Percentiles rank a stretch among this genome's conserved stretches.
Evolutionary conservation across 1,284 basidiomycete species (phyloP).

Genomic region (Sanghuangporus baumii): DNA sequence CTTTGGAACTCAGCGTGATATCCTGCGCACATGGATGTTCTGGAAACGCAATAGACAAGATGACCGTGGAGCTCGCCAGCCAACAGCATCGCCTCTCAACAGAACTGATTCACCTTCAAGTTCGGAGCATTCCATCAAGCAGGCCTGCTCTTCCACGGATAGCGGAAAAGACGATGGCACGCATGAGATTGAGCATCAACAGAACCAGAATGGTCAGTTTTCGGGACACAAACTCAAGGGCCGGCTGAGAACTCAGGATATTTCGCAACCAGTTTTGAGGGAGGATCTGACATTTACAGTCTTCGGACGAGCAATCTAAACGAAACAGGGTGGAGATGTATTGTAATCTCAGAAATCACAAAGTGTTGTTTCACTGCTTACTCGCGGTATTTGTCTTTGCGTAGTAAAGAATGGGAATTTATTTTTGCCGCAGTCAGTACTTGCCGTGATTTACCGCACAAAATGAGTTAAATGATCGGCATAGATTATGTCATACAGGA

Average conservation of each 20-base stretch:
- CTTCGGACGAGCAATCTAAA: not conserved
- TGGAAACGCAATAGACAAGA: constrained; percentile 24
- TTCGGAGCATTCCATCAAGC: not conserved
- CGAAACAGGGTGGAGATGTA: not conserved
- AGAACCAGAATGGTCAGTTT: not conserved
- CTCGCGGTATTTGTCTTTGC: not conserved
- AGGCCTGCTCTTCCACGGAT: not conserved
- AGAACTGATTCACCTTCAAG: not conserved
- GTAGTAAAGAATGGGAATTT: not conserved
- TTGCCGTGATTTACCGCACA: not conserved
- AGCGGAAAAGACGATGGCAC: not conserved
- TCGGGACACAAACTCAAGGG: not conserved
- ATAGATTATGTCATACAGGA: not conserved
- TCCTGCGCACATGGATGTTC: constrained; percentile 35
- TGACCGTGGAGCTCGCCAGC: not conserved
- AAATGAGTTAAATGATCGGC: not conserved
- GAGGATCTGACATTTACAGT: constrained; percentile 12
- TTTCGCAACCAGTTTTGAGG: constrained; percentile 9
- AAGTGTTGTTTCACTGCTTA: not conserved
- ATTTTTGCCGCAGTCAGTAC: not conserved
- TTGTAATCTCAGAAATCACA: not conserved
- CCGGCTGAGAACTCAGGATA: constrained; percentile 5
- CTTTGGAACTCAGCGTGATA: constrained; percentile 42
- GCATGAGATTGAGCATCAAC: not conserved
- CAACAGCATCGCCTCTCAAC: not conserved